These are phyloP conservation scores for Letharia lupina DNA, from an alignment of 495 filamentous ascomycete species.

Conservation along the genomic window DNA sequence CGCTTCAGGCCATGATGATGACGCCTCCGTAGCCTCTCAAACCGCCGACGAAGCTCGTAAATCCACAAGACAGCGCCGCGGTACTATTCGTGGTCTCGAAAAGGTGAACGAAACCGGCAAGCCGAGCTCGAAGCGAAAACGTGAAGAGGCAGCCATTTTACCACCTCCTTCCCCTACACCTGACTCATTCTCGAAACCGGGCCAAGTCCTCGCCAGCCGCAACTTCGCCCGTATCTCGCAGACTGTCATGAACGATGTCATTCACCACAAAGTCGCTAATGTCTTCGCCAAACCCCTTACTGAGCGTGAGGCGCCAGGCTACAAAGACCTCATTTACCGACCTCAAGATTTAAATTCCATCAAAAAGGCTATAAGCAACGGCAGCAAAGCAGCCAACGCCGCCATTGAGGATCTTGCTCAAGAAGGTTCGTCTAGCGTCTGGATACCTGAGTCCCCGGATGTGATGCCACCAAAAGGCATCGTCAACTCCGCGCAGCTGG, in stretches of 20 bases:
- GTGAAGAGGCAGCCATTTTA: conserved; percentile 28
- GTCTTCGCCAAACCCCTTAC: conserved; percentile 79
- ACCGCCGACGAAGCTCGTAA: conserved; percentile 25
- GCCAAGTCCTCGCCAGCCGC: conserved; percentile 58
- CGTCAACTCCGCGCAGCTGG: conserved; percentile 87
- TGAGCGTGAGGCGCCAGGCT: conserved; percentile 78
- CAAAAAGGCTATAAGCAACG: conserved; percentile 65
- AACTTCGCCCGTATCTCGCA: conserved; percentile 69
- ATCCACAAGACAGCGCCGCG: conserved; percentile 24
- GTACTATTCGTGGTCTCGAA: conserved; percentile 40
- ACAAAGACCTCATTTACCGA: conserved; percentile 74
- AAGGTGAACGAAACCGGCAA: conserved; percentile 39
- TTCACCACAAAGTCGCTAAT: conserved; percentile 76
- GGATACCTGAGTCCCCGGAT: conserved; percentile 41
- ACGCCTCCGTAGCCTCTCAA: conserved; percentile 19
- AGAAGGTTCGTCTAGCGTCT: conserved; percentile 44
- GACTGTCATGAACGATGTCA: conserved; percentile 77
- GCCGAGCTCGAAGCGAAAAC: conserved; percentile 26
- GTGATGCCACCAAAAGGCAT: conserved; percentile 81
- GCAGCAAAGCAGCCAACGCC: conserved; percentile 62
- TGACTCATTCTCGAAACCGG: conserved; percentile 29
- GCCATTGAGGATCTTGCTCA: conserved; percentile 41
- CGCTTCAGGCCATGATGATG: conserved; percentile 43
- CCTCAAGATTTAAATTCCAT: conserved; percentile 88
- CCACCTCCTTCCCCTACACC: conserved; percentile 16